A percentile compares a stretch with the other conserved stretches of the same genome.
These are phyloP conservation scores for Ophryocystis elektroscirrha DNA, from an alignment of 169 alveolate species.

Conservation along the genomic window DNA sequence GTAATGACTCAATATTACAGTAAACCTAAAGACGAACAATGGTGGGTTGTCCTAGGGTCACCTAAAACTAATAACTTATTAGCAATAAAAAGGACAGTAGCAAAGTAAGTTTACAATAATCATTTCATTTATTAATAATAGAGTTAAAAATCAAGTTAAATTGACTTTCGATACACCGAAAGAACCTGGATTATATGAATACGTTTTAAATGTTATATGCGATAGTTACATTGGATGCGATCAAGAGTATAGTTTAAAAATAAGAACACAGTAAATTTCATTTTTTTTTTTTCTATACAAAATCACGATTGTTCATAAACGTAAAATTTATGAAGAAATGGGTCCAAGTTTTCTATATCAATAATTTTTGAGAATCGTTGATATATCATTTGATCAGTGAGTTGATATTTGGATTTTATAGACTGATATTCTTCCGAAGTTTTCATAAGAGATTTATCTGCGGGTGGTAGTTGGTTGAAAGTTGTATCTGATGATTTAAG, in stretches of 20 bases:
- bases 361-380: too few species aligned
- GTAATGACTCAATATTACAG: slow-evolving; percentile 80
- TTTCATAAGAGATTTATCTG: too few species aligned
- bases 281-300: too few species aligned
- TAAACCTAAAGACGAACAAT: slow-evolving; percentile 79
- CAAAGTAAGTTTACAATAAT: slow-evolving; percentile 22
- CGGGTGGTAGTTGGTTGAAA: too few species aligned
- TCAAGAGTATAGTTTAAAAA: slow-evolving; percentile 22
- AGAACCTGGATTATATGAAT: slow-evolving; percentile 37
- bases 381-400: too few species aligned
- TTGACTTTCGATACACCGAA: slow-evolving; percentile 51
- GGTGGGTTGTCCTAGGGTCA: slow-evolving; percentile 96
- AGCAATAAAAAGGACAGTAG: slow-evolving; percentile 57
- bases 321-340: too few species aligned
- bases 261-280: too few species aligned
- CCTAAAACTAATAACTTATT: slow-evolving; percentile 49
- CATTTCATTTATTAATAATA: slow-evolving; percentile 19
- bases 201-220: slow-evolving; percentile 38
- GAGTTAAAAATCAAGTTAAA: slow-evolving; percentile 27
- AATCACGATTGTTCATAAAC: too few species aligned
- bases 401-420: too few species aligned
- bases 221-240: slow-evolving; percentile 31
- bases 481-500: too few species aligned
- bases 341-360: too few species aligned
- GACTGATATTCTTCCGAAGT: too few species aligned